Evolutionary conservation across 1,284 basidiomycete species (phyloP).

Genomic region (Ustilago xerochloae): DNA sequence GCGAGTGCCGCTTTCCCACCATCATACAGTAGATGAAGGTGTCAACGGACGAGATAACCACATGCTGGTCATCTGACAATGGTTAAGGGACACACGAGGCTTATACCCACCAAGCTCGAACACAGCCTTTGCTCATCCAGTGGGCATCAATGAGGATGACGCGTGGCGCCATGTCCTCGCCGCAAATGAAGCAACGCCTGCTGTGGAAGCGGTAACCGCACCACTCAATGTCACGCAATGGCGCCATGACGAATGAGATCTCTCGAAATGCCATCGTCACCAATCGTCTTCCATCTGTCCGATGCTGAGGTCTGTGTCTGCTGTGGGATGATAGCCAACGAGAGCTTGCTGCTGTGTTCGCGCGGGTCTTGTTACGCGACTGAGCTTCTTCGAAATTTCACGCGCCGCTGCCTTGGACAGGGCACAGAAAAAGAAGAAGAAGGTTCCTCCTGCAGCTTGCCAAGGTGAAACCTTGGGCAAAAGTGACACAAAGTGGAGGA

Average conservation of each 20-base stretch:
- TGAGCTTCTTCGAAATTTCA: background rate
- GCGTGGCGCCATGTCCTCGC: background rate
- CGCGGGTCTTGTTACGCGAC: background rate
- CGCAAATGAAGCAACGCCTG: too few species aligned
- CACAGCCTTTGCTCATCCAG: too few species aligned
- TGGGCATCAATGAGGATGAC: background rate
- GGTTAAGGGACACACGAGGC: background rate
- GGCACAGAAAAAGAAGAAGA: background rate
- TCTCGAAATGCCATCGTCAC: too few species aligned
- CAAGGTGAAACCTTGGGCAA: background rate
- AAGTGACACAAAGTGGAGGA: slow-evolving; percentile 26
- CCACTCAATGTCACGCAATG: too few species aligned
- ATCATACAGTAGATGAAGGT: too few species aligned
- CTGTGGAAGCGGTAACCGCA: too few species aligned
- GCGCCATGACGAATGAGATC: too few species aligned
- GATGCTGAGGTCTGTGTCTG: background rate
- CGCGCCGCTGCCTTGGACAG: background rate
- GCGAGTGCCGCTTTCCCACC: too few species aligned
- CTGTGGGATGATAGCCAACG: background rate
- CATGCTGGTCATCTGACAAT: too few species aligned
- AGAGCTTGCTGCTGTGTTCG: background rate
- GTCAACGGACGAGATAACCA: too few species aligned
- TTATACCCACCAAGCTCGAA: background rate
- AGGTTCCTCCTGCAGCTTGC: slow-evolving; percentile 1
- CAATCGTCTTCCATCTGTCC: too few species aligned